Base-by-base conservation (phyloP, 352 stramenopile species). In the Globisporangium solare region DNA sequence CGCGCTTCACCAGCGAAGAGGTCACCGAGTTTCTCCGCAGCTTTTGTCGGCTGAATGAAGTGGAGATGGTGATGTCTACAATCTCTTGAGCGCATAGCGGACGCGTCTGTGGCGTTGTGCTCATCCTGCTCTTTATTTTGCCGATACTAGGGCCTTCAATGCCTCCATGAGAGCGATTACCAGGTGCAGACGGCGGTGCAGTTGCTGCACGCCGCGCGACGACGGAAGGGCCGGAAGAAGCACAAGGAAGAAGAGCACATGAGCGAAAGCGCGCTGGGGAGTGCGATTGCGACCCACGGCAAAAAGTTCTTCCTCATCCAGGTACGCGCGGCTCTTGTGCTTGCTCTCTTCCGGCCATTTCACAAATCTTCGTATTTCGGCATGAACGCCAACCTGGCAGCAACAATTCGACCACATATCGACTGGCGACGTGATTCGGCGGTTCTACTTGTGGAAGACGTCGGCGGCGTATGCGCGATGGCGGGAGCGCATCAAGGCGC, bases 361-460 rank as follows among this genome's bases (percentile, higher is more conserved):
- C n/a, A 35, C 5, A 35, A 35, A 35, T 35, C 5, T 35, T 35
- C 27, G 7, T 35, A 35, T 11, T 35, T 35, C 27, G 27, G 27
- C 7, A 6, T 35, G 27, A 35, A 35, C 5, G 6, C 49, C 18
- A 46, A 7, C 13, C 12, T 54, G 15, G 12, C 49, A 88, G 80
- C 73, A 79, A 75, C 54, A 75, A 22, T 61, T 86, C 18, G 45
- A 61, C 17, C 63, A 71, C n/a, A 51, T 71, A 22, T 50, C 48
- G 27, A 87, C 70, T 1, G 56, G 61, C 1, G 78, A 89, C 31
- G 62, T 89, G 14, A 67, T 91, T 11, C 70, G 67, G 27, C 75
- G 75, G 17, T 91, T 88, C 47, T 91, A 88, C 54, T 47, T 73
- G 39, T 91, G 78, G 78, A 91, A 91, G 49, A 68, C 68, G n/a